Evolutionary conservation across 768 basidiomycete species (phyloP), one percentile per base, ranked within the genome.

Genomic region (Podaxis sp.): DNA sequence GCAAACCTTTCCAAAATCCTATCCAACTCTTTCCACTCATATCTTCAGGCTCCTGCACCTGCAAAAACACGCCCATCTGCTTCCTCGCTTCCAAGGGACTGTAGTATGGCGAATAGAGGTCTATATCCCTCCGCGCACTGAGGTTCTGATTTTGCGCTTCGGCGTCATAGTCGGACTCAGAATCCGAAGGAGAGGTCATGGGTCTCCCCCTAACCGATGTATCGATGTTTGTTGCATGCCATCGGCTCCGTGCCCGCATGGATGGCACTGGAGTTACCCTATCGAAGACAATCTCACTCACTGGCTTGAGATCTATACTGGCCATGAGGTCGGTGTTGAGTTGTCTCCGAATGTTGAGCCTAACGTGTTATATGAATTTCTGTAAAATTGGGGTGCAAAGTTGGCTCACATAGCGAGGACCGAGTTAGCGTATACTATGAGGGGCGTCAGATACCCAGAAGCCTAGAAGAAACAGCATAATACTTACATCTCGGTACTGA

Each of bases 401-500:
- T 17, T 13, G 10, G 13, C 58, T 59, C 44, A 66, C 60, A 74
- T 69, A 62, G 65, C 58, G 6, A 68, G 49, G 24, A 65, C 57
- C 20, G 67, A 68, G 33, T 66, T 69, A 2, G 69, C 63, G 51
- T 69, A 71, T n/a, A 69, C 62, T 66, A 26, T 11, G 6, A 12
- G 28, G 38, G 41, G 38, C 20, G 17, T 17, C 24, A 30, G 12
- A 24, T 40, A 33, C 26, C 1, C 46, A n/a, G 8, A 22, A n/a
- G 40, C 48, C 17, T 12, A 11, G 22, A 64, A 46, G 17, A 15
- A 10, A 49, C 17, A 15, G 12, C 3, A 22, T 24, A 33, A 33
- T 24, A 67, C 75, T 61, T 50, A 76, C 75, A 49, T 65, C 73
- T 65, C 6, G 75, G 69, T 11, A 73, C 70, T 2, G 75, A 76